Conservation (phyloP, 2,329 filamentous ascomycete genomes). For the Trichophyton simii region DNA sequence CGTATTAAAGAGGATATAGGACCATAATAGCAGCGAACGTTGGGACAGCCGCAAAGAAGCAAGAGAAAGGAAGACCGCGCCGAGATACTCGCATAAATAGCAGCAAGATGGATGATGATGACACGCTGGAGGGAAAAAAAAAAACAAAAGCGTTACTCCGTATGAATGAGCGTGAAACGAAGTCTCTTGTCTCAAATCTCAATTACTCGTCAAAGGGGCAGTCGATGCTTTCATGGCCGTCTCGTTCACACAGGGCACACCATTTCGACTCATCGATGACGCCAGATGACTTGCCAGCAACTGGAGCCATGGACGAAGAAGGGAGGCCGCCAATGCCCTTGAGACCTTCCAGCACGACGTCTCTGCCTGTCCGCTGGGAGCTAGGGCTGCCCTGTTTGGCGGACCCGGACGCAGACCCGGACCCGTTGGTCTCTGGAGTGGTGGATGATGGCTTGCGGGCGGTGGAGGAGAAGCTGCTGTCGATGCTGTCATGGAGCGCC, state of each 20-base stretch:
- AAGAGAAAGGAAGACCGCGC: not conserved
- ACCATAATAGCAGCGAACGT: not conserved
- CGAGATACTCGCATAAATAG: not conserved
- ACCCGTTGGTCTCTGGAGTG: slow-evolving; percentile 2
- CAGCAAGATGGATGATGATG: not conserved
- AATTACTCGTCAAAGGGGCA: slow-evolving; percentile 71
- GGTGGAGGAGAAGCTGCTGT: not conserved
- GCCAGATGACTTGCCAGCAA: slow-evolving; percentile 66
- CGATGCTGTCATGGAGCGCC: not conserved
- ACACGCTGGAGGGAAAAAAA: not conserved
- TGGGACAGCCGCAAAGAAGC: not conserved
- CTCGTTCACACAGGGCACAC: slow-evolving; percentile 92
- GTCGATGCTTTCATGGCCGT: slow-evolving; percentile 91
- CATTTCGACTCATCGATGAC: slow-evolving; percentile 76
- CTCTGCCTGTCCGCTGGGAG: slow-evolving; percentile 29
- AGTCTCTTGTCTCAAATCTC: not conserved
- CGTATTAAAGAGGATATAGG: not conserved
- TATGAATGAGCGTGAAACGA: not conserved
- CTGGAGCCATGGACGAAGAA: slow-evolving; percentile 42
- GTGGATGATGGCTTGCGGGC: not conserved
- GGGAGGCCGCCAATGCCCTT: slow-evolving; percentile 30
- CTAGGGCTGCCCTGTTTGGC: slow-evolving; percentile 11
- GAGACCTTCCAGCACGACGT: slow-evolving; percentile 31
- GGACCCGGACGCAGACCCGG: not conserved
- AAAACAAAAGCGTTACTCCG: not conserved